These are phyloP conservation scores for Macrophomina tecta DNA, from an alignment of 2,329 filamentous ascomycete species.

Conservation along the genomic window DNA sequence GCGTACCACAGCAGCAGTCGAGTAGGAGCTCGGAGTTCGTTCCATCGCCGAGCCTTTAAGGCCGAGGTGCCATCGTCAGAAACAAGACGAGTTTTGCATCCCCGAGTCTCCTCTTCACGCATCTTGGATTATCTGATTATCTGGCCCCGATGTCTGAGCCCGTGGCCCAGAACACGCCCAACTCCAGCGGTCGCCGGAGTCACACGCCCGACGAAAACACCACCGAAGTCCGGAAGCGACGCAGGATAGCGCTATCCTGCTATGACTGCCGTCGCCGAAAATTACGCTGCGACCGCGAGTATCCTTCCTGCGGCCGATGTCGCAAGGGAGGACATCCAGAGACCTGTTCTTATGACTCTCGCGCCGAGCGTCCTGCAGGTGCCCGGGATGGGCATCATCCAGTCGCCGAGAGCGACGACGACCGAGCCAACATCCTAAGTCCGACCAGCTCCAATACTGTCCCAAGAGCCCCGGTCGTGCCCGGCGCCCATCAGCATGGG, in stretches of 20 bases:
- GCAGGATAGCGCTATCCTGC: slow-evolving; percentile 54
- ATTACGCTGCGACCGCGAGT: slow-evolving; percentile 54
- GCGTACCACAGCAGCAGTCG: background rate
- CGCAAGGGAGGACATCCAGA: slow-evolving; percentile 50
- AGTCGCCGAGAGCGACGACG: slow-evolving; percentile 29
- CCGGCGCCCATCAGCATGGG: background rate
- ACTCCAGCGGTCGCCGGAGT: slow-evolving; percentile 23
- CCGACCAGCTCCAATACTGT: slow-evolving; percentile 27
- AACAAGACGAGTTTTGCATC: slow-evolving; percentile 18
- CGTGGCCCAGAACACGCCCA: slow-evolving; percentile 16
- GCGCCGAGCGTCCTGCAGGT: slow-evolving; percentile 33
- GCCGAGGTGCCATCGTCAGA: background rate
- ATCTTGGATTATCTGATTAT: slow-evolving; percentile 18
- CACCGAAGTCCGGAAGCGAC: slow-evolving; percentile 41
- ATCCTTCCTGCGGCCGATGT: slow-evolving; percentile 53
- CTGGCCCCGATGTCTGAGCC: slow-evolving; percentile 13
- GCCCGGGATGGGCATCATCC: slow-evolving; percentile 14
- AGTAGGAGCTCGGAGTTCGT: background rate
- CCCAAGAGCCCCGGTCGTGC: slow-evolving; percentile 15
- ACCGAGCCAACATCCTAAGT: slow-evolving; percentile 19
- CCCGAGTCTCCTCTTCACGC: background rate
- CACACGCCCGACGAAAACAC: slow-evolving; percentile 14
- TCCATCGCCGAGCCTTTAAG: background rate
- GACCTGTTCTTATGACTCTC: slow-evolving; percentile 49
- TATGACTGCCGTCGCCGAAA: slow-evolving; percentile 55